Evolutionary conservation across 371 early-diverging fungal genomes (phyloP), one percentile per base, ranked within the genome.

Genomic region (Haplosporangium sp.): DNA sequence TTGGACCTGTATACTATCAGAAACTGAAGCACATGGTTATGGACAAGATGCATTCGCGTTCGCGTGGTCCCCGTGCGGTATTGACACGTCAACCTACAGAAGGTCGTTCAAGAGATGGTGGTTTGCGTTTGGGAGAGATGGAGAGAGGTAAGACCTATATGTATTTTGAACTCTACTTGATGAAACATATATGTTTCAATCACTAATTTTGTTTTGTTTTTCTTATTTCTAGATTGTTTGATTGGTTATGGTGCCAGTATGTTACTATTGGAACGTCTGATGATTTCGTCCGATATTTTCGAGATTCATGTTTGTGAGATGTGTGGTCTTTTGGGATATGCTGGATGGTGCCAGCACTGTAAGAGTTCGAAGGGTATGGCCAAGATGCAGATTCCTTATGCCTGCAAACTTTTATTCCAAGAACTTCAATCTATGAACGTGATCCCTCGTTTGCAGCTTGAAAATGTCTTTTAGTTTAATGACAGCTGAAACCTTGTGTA

Each of bases 1-100:
- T 97, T 88, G 99, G 99, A 17, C 99, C 99, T 11, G 94, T 97
- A 19, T 98, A 97, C 75, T 99, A 99, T 84, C 99, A 99, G 85
- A 96, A 98, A 83, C 90, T 99, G 65, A 99, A 99, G 89, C 99
- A 99, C 85, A 99, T 99, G 99, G 99, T 99, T 5, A 94, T 98
- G 89, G 99, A 99, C 86, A 99, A 99, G 88, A 99, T 99, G 96
- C 99, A 99, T 84, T 98, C 98, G 27, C 94, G 99, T 81, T 94
- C 99, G 60, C 86, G 92, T 63, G 99, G 99, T 69, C 99, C 99
- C 27, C 91, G 97, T 58, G 97, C 98, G 15, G 92, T 94, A 1
- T 82, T 99, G 19, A 99, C 99, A 0, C 91, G 99, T 45, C 99
- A 99, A 84, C 99, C 99, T 17, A 99, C 99, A 1, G 99, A 99